Conservation (phyloP, 441 rosid genomes). For the Rhodomyrtus psidioides region DNA sequence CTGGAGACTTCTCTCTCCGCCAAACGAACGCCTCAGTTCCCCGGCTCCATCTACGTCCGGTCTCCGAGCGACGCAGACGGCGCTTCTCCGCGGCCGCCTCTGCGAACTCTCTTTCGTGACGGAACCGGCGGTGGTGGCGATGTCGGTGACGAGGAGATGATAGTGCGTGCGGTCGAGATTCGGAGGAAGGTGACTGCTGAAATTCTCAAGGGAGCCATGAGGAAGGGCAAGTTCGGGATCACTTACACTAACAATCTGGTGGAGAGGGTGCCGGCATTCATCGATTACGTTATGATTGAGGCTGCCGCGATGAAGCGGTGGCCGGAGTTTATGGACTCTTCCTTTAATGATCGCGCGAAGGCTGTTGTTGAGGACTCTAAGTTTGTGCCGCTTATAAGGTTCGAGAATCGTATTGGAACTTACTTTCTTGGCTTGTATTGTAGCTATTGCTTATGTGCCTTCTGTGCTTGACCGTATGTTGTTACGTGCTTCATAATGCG, state of each 20-base stretch:
- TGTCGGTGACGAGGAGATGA: constrained; percentile 45
- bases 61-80: constrained; percentile 23
- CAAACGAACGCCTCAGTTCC: constrained; percentile 62
- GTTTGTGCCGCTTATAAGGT: constrained; percentile 78
- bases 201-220: constrained; percentile 56
- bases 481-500: not conserved
- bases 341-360: constrained; percentile 53
- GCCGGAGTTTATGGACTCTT: constrained; percentile 38
- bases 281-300: constrained; percentile 69
- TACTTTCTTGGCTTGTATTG: not conserved
- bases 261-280: constrained; percentile 37
- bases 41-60: constrained; percentile 57
- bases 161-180: constrained; percentile 58
- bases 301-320: constrained; percentile 68
- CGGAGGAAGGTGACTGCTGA: constrained; percentile 66
- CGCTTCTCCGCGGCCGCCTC: constrained; percentile 32
- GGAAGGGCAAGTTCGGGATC: constrained; percentile 73
- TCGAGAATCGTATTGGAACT: not conserved
- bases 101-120: constrained; percentile 20
- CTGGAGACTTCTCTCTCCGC: constrained; percentile 55
- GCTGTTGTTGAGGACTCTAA: constrained; percentile 47
- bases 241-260: constrained; percentile 67
- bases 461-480: not conserved
- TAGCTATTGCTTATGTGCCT: not conserved
- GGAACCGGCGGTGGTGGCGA: constrained; percentile 1